Evolutionary conservation across 148 eudicot genomes (phyloP).

Genomic region (Rhododendron ovatum): DNA sequence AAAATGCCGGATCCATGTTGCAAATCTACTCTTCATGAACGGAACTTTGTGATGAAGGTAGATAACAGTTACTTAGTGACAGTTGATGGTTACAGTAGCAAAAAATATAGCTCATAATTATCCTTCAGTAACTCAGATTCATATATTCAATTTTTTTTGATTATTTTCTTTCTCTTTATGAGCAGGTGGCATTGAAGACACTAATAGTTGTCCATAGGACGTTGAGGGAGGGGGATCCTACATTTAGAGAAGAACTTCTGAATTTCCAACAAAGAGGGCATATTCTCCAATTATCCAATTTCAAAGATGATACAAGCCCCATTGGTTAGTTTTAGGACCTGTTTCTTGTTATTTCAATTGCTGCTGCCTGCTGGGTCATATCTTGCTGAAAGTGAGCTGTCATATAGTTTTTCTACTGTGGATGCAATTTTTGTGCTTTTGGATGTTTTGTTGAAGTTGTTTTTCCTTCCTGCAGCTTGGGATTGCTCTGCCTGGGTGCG

Average conservation of each 20-base stretch:
- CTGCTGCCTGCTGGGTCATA: neutral
- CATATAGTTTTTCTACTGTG: neutral
- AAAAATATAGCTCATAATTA: neutral
- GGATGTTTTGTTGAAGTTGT: neutral
- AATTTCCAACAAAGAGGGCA: slow-evolving; percentile 82
- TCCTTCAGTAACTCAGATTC: neutral
- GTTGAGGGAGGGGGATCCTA: slow-evolving; percentile 94
- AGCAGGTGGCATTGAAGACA: slow-evolving; percentile 94
- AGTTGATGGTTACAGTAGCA: neutral
- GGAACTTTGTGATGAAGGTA: neutral
- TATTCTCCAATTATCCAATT: slow-evolving; percentile 74
- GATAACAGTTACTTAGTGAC: neutral
- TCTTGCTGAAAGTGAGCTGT: slow-evolving; percentile 1
- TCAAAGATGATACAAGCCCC: slow-evolving; percentile 97
- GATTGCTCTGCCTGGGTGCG: slow-evolving; percentile 99
- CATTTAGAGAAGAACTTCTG: slow-evolving; percentile 86
- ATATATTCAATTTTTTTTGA: neutral
- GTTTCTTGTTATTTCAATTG: neutral
- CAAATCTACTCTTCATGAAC: neutral
- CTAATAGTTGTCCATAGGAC: slow-evolving; percentile 83
- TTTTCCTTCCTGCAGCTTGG: slow-evolving; percentile 62
- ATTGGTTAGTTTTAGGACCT: slow-evolving; percentile 46
- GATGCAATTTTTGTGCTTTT: neutral
- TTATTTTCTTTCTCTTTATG: slow-evolving; percentile 8
- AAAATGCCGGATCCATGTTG: neutral